Evolutionary conservation across 768 basidiomycete species (phyloP).

Genomic region (Hygrophoropsis aurantiaca): DNA sequence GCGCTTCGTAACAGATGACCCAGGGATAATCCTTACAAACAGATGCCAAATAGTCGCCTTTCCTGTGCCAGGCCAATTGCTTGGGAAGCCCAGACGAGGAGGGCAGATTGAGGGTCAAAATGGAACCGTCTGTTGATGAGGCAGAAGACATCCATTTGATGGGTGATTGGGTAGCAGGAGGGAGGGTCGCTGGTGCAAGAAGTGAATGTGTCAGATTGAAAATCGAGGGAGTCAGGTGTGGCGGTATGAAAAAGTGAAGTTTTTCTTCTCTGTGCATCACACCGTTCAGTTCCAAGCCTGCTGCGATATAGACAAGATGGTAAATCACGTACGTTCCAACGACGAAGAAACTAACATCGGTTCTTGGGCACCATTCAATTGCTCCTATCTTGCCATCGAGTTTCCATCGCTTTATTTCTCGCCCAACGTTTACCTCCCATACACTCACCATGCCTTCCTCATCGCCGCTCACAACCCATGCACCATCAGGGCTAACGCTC

Average conservation of each 20-base stretch:
- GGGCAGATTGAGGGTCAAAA: slow-evolving; percentile 63
- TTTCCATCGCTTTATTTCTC: slow-evolving; percentile 85
- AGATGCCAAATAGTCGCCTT: slow-evolving; percentile 93
- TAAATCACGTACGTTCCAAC: slow-evolving; percentile 67
- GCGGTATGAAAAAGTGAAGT: slow-evolving; percentile 78
- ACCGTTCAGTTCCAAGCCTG: slow-evolving; percentile 8
- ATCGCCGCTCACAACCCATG: slow-evolving; percentile 90
- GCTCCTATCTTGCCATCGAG: slow-evolving; percentile 78
- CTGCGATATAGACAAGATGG: slow-evolving; percentile 8
- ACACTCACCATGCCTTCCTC: slow-evolving; percentile 83
- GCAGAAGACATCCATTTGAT: slow-evolving; percentile 68
- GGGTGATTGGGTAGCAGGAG: slow-evolving; percentile 57
- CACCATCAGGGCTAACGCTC: slow-evolving; percentile 82
- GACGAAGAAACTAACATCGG: slow-evolving; percentile 76
- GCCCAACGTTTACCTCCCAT: slow-evolving; percentile 91
- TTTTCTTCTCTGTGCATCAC: slow-evolving; percentile 70
- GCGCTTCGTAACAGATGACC: not conserved
- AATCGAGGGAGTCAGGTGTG: slow-evolving; percentile 64
- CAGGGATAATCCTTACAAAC: slow-evolving; percentile 69
- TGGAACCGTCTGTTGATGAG: slow-evolving; percentile 49
- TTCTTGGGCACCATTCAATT: slow-evolving; percentile 91
- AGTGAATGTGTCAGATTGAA: slow-evolving; percentile 59
- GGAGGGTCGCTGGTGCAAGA: slow-evolving; percentile 64
- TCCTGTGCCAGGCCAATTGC: slow-evolving; percentile 89
- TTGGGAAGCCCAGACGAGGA: slow-evolving; percentile 67